phyloP scores from a whole-genome alignment of 164 flowering plant species.

The Stephania yunnanensis region DNA sequence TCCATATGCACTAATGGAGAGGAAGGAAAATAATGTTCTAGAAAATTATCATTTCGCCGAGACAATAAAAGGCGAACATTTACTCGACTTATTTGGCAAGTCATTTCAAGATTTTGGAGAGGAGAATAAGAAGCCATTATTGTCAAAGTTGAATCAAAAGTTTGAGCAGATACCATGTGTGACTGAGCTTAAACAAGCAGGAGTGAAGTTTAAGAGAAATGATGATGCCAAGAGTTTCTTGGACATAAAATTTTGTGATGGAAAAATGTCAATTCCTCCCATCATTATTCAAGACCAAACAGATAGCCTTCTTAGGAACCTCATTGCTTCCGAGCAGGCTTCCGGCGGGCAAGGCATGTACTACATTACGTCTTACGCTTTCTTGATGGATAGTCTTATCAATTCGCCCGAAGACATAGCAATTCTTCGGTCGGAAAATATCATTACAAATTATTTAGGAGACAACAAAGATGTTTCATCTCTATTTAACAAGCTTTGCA shows the following conservation, averaged over 20 bases:
- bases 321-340: constrained; percentile 8
- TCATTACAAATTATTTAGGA: constrained; percentile 8
- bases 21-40: not conserved
- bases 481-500: constrained; percentile 6
- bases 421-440: not conserved
- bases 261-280: constrained; percentile 3
- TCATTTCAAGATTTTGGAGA: constrained; percentile 1
- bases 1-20: not conserved
- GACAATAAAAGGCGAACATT: not conserved
- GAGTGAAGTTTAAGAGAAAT: not conserved
- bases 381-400: constrained; percentile 5
- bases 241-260: constrained; percentile 4
- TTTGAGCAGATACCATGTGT: constrained; percentile 4
- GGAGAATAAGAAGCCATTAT: no score
- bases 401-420: constrained; percentile 3
- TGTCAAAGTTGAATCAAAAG: not conserved
- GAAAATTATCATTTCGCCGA: not conserved
- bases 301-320: not conserved
- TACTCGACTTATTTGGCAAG: constrained; percentile 3
- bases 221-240: not conserved
- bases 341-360: not conserved
- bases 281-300: constrained; percentile 10
- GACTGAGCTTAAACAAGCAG: constrained; percentile 9
- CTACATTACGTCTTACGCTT: constrained; percentile 7
- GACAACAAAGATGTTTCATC: constrained; percentile 5